phyloP scores from a whole-genome alignment of 352 stramenopile species.

The Phytophthora rubi region DNA sequence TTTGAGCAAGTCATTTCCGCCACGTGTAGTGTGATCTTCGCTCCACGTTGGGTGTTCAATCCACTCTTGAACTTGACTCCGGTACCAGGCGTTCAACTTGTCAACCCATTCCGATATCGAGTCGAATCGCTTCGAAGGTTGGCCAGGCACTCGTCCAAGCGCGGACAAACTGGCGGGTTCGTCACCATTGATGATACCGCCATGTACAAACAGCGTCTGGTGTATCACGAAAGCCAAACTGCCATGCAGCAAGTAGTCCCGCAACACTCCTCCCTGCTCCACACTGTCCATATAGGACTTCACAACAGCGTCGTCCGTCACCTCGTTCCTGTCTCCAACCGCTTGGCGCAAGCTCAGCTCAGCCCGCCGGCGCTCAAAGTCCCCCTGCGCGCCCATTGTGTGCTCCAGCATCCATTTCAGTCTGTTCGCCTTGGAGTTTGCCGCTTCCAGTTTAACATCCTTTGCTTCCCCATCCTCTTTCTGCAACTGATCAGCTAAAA shows the following conservation, averaged over 20 bases:
- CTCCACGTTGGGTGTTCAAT: conserved; percentile 81
- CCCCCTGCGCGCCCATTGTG: conserved; percentile 90
- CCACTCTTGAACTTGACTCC: conserved; percentile 77
- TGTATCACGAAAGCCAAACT: conserved; percentile 81
- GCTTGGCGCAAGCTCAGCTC: conserved; percentile 62
- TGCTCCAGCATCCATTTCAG: conserved; percentile 92
- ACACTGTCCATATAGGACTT: conserved; percentile 83
- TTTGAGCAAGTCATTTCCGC: conserved; percentile 70
- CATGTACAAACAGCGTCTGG: conserved; percentile 94
- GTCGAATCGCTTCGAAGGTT: conserved; percentile 35
- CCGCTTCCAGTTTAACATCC: conserved; percentile 29
- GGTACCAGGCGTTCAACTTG: conserved; percentile 88
- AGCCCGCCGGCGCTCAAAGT: conserved; percentile 87
- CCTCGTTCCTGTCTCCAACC: not conserved
- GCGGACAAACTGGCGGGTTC: conserved; percentile 46
- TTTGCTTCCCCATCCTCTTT: not conserved
- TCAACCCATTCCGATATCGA: conserved; percentile 64
- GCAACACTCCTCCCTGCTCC: conserved; percentile 70
- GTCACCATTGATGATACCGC: conserved; percentile 76
- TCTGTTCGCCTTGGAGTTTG: conserved; percentile 83
- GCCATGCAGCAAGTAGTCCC: conserved; percentile 86
- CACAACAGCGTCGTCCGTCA: conserved; percentile 84
- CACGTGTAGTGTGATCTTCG: conserved; percentile 53
- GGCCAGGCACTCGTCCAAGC: conserved; percentile 78
- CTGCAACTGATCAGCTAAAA: conserved; percentile 42